Base-by-base conservation (phyloP, 2,329 filamentous ascomycete genomes). In the Aspergillus terreus region DNA sequence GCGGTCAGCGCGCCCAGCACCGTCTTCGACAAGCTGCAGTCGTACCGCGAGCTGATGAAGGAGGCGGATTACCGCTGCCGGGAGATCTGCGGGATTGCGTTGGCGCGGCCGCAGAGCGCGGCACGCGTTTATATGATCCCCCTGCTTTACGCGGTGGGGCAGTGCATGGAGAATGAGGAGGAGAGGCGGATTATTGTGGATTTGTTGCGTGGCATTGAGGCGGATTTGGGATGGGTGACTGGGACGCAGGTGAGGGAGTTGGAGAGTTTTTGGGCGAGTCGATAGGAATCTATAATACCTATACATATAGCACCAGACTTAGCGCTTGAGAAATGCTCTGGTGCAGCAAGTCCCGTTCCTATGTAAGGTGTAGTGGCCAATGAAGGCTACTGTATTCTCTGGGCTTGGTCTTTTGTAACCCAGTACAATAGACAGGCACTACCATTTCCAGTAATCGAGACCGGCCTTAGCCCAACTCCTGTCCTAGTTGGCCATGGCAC, bases 171-270 rank as follows among this genome's bases (percentile, higher is more conserved):
- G 21, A 74, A 77, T 36, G 64, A 67, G 2, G 71, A 71, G 12
- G 82, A 83, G 64, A 77, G 80, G 15, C 67, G 76, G 27, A 74
- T 82, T 2, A 74, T 86, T 3, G 58, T 84, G 11, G 73, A 77
- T 40, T 64, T 85, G 30, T 65, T 87, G 15, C 71, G 74, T 14
- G 80, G 77, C 1, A 77, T 86, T n/a, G 81, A 86, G 62, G 73
- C 68, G 23, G 83, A 86, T 61, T 72, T 82, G 38, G 83, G 83
- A 0, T 84, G 80, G 76, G 78, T 79, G 12, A 84, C 82, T 30
- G 72, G 80, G 50, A 80, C 82, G 61, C 73, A 80, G 21, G 72
- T 81, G 30, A 66, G 74, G 54, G 76, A 80, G 57, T 66, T 84
- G 47, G 60, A 70, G 47, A 53, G 49, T 6, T 53, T 56, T n/a